phyloP scores from a whole-genome alignment of 1,284 basidiomycete genomes.

The Ceratobasidium sp. region DNA sequence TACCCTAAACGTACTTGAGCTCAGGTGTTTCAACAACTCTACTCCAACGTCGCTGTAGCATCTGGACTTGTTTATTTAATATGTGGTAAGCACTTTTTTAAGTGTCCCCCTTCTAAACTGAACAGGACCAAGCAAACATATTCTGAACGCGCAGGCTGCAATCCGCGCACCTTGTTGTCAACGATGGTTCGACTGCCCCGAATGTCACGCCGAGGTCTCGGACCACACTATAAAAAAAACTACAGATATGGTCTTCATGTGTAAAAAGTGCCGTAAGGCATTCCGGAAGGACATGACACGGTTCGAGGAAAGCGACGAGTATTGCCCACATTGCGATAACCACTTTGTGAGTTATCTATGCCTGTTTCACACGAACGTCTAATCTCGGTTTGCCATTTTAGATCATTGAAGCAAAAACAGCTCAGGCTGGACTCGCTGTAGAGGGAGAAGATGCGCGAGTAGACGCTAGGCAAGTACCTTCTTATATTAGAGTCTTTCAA shows the following conservation, averaged over 20 bases:
- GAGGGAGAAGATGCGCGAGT: slow-evolving; percentile 93
- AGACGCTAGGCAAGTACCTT: slow-evolving; percentile 77
- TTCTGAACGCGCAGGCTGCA: slow-evolving; percentile 93
- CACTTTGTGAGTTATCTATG: slow-evolving; percentile 80
- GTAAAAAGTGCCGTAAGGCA: slow-evolving; percentile 98
- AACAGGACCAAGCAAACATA: slow-evolving; percentile 78
- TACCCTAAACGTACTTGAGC: neutral
- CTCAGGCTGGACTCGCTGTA: slow-evolving; percentile 85
- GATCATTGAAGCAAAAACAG: slow-evolving; percentile 95
- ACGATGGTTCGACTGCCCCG: slow-evolving; percentile 94
- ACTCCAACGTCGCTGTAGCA: neutral
- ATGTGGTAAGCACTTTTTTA: slow-evolving; percentile 15
- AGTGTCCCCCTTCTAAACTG: neutral
- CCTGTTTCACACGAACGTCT: slow-evolving; percentile 2
- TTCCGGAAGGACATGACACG: slow-evolving; percentile 93
- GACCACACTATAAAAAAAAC: slow-evolving; percentile 83
- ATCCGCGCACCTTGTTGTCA: slow-evolving; percentile 96
- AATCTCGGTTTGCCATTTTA: slow-evolving; percentile 56
- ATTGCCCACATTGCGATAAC: slow-evolving; percentile 98
- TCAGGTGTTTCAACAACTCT: neutral
- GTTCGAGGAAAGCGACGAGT: slow-evolving; percentile 98
- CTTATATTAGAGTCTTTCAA: neutral
- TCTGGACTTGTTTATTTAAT: neutral
- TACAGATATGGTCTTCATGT: slow-evolving; percentile 92
- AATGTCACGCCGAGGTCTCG: slow-evolving; percentile 91